Evolutionary conservation across 2,329 filamentous ascomycete species (phyloP), one percentile per base, ranked within the genome.

Genomic region (Cladosporium cucumerinum): DNA sequence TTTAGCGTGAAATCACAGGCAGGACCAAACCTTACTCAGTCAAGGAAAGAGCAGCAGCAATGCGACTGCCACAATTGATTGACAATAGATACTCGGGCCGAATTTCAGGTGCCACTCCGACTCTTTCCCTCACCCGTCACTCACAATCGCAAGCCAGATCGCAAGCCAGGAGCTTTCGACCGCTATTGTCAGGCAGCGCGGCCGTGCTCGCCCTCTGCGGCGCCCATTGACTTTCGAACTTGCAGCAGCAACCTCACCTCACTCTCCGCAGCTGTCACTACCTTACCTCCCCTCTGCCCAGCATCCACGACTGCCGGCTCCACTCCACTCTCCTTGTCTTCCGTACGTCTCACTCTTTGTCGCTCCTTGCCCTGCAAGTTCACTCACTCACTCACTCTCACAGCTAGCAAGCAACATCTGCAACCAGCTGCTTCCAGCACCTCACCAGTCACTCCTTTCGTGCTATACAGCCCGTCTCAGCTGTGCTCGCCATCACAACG

Each of bases 361-460:
- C 58, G 43, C 52, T 52, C 28, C 59, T 61, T 32, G 30, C 59
- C 59, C 54, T 34, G n/a, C 5, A 32, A 32, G 21, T 32, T 61
- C 46, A 36, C 59, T 54, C 51, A 54, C 51, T 54, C 51, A 32
- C 51, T 12, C 58, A 25, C 54, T 8, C 30, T 54, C 51, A 0
- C 48, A 52, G 18, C 57, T 6, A 52, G 59, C 48, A 51, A 39
- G 59, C 43, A 30, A 52, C 59, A 28, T 32, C 59, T 43, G 59
- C 59, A 61, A 48, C 59, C 46, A 52, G 59, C 59, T 61, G 59
- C 48, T 54, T 43, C 59, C 59, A 61, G 46, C 59, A 54, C 59
- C 46, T 26, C 46, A 12, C 63, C 54, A 52, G 54, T 57, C 58
- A 63, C 67, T 64, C 64, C 66, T 65, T 61, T 65, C 59, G 25